Evolutionary conservation across 2,329 filamentous ascomycete species (phyloP).

Genomic region (Diaporthe capsici): DNA sequence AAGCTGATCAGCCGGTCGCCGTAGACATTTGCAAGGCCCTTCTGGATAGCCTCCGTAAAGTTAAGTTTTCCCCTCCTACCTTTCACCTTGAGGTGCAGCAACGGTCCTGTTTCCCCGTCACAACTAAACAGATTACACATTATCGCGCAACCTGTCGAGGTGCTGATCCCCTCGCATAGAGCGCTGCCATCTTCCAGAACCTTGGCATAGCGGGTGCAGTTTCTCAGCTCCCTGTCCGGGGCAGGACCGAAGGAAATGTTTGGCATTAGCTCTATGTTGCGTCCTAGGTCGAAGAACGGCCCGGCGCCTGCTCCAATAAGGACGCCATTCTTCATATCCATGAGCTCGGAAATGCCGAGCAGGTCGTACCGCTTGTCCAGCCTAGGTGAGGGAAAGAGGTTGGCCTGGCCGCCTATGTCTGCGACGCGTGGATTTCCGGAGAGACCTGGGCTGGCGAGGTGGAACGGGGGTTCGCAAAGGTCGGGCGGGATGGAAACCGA

Average conservation of each 20-base stretch:
- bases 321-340: conserved; percentile 55
- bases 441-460: conserved; percentile 56
- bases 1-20: conserved; percentile 55
- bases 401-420: conserved; percentile 60
- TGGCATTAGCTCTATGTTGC: conserved; percentile 59
- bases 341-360: conserved; percentile 49
- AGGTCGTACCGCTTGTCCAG: conserved; percentile 53
- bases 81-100: conserved; percentile 54
- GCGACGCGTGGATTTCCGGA: conserved; percentile 56
- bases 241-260: conserved; percentile 52
- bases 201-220: conserved; percentile 49
- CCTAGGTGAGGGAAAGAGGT: conserved; percentile 55
- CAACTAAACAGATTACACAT: conserved; percentile 61
- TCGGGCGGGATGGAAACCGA: conserved; percentile 47
- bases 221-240: conserved; percentile 44
- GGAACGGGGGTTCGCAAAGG: conserved; percentile 54
- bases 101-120: conserved; percentile 50
- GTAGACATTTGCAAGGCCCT: conserved; percentile 49
- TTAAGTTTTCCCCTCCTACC: conserved; percentile 49
- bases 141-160: conserved; percentile 53
- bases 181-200: conserved; percentile 42
- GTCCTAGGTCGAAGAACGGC: conserved; percentile 56
- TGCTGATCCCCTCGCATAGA: conserved; percentile 37
- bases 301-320: conserved; percentile 60
- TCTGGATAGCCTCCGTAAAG: conserved; percentile 53